Base-by-base conservation (phyloP, 2,329 filamentous ascomycete genomes). In the Aureobasidium mangrovei region DNA sequence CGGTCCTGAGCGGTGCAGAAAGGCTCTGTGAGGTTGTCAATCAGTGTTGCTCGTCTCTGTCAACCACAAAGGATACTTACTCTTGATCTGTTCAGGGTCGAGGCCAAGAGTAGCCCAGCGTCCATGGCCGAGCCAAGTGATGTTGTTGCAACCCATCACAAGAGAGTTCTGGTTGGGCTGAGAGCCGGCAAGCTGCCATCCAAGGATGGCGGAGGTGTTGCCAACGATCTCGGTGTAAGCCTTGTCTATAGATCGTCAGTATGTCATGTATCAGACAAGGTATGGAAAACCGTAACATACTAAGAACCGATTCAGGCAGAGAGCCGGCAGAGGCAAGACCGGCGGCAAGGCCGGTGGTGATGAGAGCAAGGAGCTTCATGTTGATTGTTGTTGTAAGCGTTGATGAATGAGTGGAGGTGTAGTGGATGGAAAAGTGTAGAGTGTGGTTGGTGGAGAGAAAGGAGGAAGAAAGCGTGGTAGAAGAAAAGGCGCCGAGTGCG, bases 161-260 rank as follows among this genome's bases (percentile, higher is more conserved):
- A 52, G 29, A 35, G 47, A 18, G 1, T 36, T 38, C 39, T 46
- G 55, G 27, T 43, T 51, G 45, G 46, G 58, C 41, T 10, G 61
- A 8, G 60, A 56, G 35, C 63, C 64, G 9, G 62, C 59, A 35
- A 67, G 47, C 44, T 64, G 63, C 58, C 62, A 66, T 32, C 63
- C 64, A 49, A 66, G 60, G 44, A 63, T 40, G 8, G 48, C 57
- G 26, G 64, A 65, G 26, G 62, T 57, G 47, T 63, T 63, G 32
- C 52, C 54, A 43, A 57, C 33, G 31, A 51, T 44, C 35, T 61
- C 42, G 4, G 46, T 36, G 44, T 43, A 43, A 24, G 41, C 32
- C 28, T 47, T 18, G 36, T n/a, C 38, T 44, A 32, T n/a, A 31
- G 36, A 28, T 32, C 4, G 31, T 48, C 9, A 36, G 36, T 26